phyloP scores from a whole-genome alignment of 1,284 basidiomycete genomes.

The Cystobasidium sp. region DNA sequence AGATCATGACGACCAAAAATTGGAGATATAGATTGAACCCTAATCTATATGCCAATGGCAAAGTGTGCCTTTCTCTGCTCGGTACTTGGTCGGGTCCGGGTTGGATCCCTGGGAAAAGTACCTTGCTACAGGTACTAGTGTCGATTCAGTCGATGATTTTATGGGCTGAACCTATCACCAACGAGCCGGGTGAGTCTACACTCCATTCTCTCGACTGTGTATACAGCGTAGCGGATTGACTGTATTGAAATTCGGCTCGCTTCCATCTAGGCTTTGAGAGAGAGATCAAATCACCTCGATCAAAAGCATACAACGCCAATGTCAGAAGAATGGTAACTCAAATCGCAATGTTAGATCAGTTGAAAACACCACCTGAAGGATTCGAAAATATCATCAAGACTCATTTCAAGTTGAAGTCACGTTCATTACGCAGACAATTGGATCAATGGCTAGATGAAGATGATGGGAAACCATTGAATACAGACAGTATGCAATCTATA shows the following conservation, averaged over 20 bases:
- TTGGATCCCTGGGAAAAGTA: conserved; percentile 83
- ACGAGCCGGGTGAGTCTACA: conserved; percentile 68
- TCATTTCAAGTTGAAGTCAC: conserved; percentile 84
- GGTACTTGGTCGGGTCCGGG: conserved; percentile 84
- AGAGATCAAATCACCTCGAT: conserved; percentile 58
- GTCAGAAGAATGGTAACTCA: conserved; percentile 83
- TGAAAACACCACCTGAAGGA: conserved; percentile 77
- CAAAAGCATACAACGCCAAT: conserved; percentile 68
- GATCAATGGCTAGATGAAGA: conserved; percentile 75
- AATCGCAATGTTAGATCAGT: conserved; percentile 83
- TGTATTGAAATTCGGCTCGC: not conserved
- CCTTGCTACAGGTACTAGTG: conserved; percentile 78
- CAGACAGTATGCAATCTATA: conserved; percentile 17
- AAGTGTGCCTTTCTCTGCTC: conserved; percentile 87
- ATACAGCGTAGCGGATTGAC: not conserved
- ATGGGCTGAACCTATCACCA: conserved; percentile 83
- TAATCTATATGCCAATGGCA: conserved; percentile 85
- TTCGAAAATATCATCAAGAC: conserved; percentile 82
- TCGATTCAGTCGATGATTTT: conserved; percentile 94
- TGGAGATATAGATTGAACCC: conserved; percentile 88
- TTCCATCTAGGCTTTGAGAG: conserved; percentile 66
- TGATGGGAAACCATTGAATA: conserved; percentile 65
- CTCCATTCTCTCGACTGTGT: not conserved
- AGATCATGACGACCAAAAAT: conserved; percentile 89
- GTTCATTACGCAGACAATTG: conserved; percentile 71